Conservation (phyloP, 108 stramenopile genomes). For the Fistulifera pelliculosa region DNA sequence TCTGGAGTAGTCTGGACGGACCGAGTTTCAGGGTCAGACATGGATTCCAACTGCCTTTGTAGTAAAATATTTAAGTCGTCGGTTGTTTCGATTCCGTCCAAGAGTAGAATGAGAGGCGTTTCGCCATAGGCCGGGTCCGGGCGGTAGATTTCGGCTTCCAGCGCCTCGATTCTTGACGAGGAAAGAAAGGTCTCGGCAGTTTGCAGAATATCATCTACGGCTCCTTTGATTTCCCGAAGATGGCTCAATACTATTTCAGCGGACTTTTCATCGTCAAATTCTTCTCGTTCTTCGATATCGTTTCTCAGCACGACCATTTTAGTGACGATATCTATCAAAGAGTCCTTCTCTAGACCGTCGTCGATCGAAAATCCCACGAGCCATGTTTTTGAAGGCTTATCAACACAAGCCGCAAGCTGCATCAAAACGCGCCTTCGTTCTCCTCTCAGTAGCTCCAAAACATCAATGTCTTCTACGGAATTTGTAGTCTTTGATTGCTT, state of each 20-base stretch:
- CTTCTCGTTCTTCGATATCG: slow-evolving; percentile 10
- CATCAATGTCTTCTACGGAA: not conserved
- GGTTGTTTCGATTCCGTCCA: too few relatives aligned
- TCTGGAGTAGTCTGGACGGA: not conserved
- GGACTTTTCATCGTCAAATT: slow-evolving; percentile 26
- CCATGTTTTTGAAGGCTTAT: slow-evolving; percentile 50
- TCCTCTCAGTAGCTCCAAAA: slow-evolving; percentile 3
- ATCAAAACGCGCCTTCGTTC: slow-evolving; percentile 13
- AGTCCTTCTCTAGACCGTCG: not conserved
- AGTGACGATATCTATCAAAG: slow-evolving; percentile 16
- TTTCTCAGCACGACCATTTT: not conserved
- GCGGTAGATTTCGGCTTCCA: too few relatives aligned
- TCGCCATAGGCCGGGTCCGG: too few relatives aligned
- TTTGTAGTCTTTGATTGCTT: slow-evolving; percentile 3
- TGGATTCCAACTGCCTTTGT: too few relatives aligned
- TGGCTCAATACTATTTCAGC: slow-evolving; percentile 20
- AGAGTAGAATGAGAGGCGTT: too few relatives aligned
- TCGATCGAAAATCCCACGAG: too few relatives aligned
- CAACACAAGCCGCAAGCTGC: slow-evolving; percentile 37
- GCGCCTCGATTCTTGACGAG: too few relatives aligned
- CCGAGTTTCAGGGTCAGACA: too few relatives aligned
- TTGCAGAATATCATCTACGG: too few relatives aligned
- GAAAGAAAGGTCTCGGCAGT: too few relatives aligned
- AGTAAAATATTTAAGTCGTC: too few relatives aligned
- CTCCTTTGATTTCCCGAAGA: slow-evolving; percentile 25